Evolutionary conservation across 1,284 basidiomycete genomes (phyloP).

Genomic region (Calocybe gambosa): DNA sequence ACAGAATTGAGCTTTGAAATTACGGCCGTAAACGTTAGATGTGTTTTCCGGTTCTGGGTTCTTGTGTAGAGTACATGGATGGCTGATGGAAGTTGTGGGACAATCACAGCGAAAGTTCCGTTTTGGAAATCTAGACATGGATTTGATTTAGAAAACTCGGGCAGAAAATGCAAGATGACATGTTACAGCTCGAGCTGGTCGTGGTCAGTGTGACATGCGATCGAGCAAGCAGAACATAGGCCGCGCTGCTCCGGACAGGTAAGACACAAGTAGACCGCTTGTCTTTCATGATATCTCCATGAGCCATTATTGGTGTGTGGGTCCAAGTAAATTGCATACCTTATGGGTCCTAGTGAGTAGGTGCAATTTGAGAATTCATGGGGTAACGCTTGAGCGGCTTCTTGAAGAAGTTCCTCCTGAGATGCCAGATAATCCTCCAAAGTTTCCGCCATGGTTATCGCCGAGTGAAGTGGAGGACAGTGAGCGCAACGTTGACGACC

Average conservation of each 20-base stretch:
- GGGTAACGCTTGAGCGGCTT: slow-evolving; percentile 67
- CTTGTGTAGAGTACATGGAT: slow-evolving; percentile 57
- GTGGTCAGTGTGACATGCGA: slow-evolving; percentile 76
- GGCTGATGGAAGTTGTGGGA: slow-evolving; percentile 54
- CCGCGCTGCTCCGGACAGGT: slow-evolving; percentile 57
- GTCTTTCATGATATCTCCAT: slow-evolving; percentile 28
- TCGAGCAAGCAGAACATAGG: slow-evolving; percentile 74
- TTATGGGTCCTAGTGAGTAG: slow-evolving; percentile 52
- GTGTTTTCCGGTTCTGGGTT: slow-evolving; percentile 46
- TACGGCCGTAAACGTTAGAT: slow-evolving; percentile 61
- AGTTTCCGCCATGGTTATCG: slow-evolving; percentile 34
- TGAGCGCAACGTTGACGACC: neutral
- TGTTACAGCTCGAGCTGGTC: slow-evolving; percentile 68
- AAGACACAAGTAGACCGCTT: slow-evolving; percentile 71
- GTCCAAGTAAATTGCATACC: slow-evolving; percentile 22
- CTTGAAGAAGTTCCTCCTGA: slow-evolving; percentile 56
- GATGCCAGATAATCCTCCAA: slow-evolving; percentile 47
- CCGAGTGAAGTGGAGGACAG: neutral
- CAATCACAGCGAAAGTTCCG: slow-evolving; percentile 77
- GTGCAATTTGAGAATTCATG: slow-evolving; percentile 73
- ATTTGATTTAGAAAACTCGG: neutral
- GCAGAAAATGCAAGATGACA: neutral
- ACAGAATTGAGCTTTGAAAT: slow-evolving; percentile 66
- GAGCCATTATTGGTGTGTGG: slow-evolving; percentile 1
- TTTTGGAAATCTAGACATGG: slow-evolving; percentile 57